These are phyloP conservation scores for Populus tomentosa DNA, from an alignment of 441 rosid species.

Conservation along the genomic window DNA sequence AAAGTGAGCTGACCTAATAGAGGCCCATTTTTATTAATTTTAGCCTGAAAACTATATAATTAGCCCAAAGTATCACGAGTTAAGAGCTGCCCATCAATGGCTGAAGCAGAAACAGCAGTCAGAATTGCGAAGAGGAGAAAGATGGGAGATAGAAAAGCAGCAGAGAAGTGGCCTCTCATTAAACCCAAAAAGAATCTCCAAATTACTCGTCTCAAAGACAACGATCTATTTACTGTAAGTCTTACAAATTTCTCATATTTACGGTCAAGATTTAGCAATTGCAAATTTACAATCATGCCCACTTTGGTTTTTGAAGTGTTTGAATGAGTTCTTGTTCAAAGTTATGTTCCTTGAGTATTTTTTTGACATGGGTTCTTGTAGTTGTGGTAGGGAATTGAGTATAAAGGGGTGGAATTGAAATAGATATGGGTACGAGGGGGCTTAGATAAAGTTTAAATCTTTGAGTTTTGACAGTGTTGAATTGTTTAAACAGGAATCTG, in stretches of 20 bases:
- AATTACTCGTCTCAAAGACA: constrained; percentile 54
- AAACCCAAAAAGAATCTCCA: constrained; percentile 63
- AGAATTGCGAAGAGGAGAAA: constrained; percentile 28
- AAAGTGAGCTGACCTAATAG: not conserved
- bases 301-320: not conserved
- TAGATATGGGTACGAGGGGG: not conserved
- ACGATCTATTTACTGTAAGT: constrained; percentile 83
- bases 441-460: not conserved
- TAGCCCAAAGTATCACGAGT: not conserved
- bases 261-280: not conserved
- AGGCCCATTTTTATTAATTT: not conserved
- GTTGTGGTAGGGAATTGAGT: not conserved
- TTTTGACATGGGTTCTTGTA: not conserved
- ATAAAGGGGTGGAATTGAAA: not conserved
- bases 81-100: constrained; percentile 5
- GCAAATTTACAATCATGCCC: not conserved
- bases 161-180: constrained; percentile 60
- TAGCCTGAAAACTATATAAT: too few relatives aligned
- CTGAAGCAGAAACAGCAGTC: constrained; percentile 14
- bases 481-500: not conserved
- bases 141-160: constrained; percentile 43
- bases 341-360: not conserved
- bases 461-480: not conserved
- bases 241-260: not conserved
- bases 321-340: not conserved